Percentiles rank a stretch among this genome's conserved stretches.
Evolutionary conservation across 1,139 yeast genomes (phyloP).

Genomic region (Geotrichum bryndzae): DNA sequence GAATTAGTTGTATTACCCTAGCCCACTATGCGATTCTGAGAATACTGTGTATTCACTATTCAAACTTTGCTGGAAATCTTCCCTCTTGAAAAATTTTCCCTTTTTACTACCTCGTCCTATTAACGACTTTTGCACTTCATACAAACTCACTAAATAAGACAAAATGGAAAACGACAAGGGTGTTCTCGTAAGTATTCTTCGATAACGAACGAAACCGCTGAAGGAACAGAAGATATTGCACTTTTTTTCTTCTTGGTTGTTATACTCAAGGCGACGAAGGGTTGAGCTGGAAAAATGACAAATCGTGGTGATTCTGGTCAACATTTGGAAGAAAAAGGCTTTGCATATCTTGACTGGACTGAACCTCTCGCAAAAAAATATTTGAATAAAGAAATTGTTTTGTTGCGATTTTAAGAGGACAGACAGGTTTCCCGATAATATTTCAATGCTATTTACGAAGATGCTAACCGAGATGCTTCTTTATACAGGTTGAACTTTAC

Average conservation of each 20-base stretch:
- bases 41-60: neutral
- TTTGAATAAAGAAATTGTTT: neutral
- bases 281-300: neutral
- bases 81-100: neutral
- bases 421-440: conserved; percentile 97
- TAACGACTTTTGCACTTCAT: neutral
- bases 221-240: neutral
- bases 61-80: neutral
- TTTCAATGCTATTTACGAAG: conserved; percentile 44
- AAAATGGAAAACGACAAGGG: conserved; percentile 99
- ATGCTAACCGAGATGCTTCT: conserved; percentile 39
- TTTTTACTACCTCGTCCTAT: neutral
- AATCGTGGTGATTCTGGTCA: conserved; percentile 41
- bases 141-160: neutral
- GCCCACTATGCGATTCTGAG: neutral
- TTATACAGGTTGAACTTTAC: conserved; percentile 85
- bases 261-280: neutral
- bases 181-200: conserved; percentile 78
- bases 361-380: conserved; percentile 62
- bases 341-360: conserved; percentile 98
- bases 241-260: neutral
- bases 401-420: conserved; percentile 41
- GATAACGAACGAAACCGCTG: neutral
- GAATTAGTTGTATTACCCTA: neutral
- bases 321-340: conserved; percentile 87